Evolutionary conservation across 148 eudicot genomes (phyloP).

Genomic region (Rheum nobile): DNA sequence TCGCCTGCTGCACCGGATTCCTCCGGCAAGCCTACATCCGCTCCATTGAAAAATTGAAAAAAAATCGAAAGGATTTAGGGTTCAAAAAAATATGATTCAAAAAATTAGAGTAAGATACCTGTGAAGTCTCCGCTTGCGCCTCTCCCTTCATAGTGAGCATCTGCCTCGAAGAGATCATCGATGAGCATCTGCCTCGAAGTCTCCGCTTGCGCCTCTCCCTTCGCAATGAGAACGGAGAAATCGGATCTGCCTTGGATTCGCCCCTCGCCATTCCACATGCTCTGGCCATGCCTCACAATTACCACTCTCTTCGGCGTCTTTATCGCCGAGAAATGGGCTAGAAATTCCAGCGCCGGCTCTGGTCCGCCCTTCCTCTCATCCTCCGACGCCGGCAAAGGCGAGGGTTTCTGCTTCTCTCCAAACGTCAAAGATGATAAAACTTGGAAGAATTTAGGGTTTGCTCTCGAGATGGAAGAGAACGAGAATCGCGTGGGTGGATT

Average conservation of each 20-base stretch:
- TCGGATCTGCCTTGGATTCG: slow-evolving; percentile 91
- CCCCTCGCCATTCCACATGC: slow-evolving; percentile 98
- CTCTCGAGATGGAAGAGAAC: background rate
- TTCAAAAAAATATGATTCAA: too few species aligned
- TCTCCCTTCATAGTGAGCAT: too few species aligned
- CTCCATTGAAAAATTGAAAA: too few species aligned
- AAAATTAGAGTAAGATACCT: too few species aligned
- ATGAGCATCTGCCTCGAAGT: too few species aligned
- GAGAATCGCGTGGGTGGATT: too few species aligned
- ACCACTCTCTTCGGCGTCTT: slow-evolving; percentile 74
- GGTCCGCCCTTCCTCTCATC: slow-evolving; percentile 1
- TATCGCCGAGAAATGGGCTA: slow-evolving; percentile 35
- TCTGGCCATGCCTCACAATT: slow-evolving; percentile 88
- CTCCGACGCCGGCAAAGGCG: background rate
- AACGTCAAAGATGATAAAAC: slow-evolving; percentile 14
- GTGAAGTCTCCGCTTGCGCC: too few species aligned
- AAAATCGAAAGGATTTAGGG: too few species aligned
- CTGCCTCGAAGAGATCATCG: too few species aligned
- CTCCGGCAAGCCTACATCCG: too few species aligned
- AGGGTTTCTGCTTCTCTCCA: slow-evolving; percentile 3
- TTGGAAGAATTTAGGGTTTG: background rate
- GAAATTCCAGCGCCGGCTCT: background rate
- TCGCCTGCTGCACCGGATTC: too few species aligned
- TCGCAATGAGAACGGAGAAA: slow-evolving; percentile 61
- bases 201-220: slow-evolving; percentile 86